These are phyloP conservation scores for Aspergillus leporis DNA, from an alignment of 495 filamentous ascomycete genomes.

Conservation along the genomic window DNA sequence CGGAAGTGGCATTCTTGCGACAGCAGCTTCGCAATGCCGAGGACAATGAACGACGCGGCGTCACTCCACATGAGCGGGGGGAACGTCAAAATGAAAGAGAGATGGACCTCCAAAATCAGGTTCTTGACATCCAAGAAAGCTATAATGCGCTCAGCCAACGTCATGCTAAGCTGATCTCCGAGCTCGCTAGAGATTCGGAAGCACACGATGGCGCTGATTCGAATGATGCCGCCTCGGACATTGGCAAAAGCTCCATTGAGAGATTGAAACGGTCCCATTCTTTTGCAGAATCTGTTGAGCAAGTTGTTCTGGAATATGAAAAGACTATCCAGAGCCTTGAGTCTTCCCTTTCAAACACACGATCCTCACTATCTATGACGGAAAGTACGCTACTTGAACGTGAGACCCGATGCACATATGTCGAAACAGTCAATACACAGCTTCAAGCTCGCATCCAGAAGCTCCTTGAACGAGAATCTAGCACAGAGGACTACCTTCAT, in stretches of 20 bases:
- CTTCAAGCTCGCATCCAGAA: slow-evolving; percentile 87
- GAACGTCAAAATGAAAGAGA: slow-evolving; percentile 86
- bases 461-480: slow-evolving; percentile 82
- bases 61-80: slow-evolving; percentile 61
- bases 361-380: slow-evolving; percentile 75
- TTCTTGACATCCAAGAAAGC: slow-evolving; percentile 92
- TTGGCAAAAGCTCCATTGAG: slow-evolving; percentile 81
- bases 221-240: slow-evolving; percentile 57
- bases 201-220: slow-evolving; percentile 47
- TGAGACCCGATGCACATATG: slow-evolving; percentile 87
- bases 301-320: slow-evolving; percentile 96
- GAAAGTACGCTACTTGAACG: slow-evolving; percentile 88
- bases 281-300: slow-evolving; percentile 92
- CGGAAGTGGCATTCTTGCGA: slow-evolving; percentile 89
- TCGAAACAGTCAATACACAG: slow-evolving; percentile 88
- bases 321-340: slow-evolving; percentile 97
- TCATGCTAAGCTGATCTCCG: slow-evolving; percentile 92
- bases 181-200: slow-evolving; percentile 84
- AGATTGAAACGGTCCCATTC: slow-evolving; percentile 90
- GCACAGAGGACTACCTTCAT: slow-evolving; percentile 86
- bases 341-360: slow-evolving; percentile 85
- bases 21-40: slow-evolving; percentile 84
- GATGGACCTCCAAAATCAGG: slow-evolving; percentile 87
- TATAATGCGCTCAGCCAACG: slow-evolving; percentile 87
- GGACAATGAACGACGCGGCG: slow-evolving; percentile 59